These are phyloP conservation scores for Alternaria alternata DNA, from an alignment of 2,329 filamentous ascomycete genomes.

Conservation along the genomic window DNA sequence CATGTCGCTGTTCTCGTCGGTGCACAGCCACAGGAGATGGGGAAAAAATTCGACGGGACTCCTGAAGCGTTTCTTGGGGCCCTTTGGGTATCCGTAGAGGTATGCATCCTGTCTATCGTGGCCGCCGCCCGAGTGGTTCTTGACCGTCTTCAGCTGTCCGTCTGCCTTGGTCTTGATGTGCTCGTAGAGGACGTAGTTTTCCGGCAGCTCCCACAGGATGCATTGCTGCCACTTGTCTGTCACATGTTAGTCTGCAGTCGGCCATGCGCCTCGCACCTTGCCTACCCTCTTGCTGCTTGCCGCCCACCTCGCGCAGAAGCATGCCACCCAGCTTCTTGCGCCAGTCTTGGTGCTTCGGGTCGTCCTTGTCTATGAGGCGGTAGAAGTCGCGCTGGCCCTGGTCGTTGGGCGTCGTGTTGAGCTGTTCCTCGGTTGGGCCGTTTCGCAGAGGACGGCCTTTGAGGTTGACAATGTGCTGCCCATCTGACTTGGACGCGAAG, in stretches of 20 bases:
- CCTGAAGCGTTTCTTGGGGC: slow-evolving; percentile 64
- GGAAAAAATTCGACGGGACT: slow-evolving; percentile 68
- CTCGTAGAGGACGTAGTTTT: slow-evolving; percentile 66
- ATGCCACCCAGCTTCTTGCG: slow-evolving; percentile 67
- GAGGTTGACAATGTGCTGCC: slow-evolving; percentile 58
- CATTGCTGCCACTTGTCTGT: slow-evolving; percentile 52
- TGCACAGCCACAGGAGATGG: slow-evolving; percentile 65
- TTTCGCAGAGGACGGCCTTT: slow-evolving; percentile 61
- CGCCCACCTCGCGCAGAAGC: slow-evolving; percentile 60
- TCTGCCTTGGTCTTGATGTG: slow-evolving; percentile 64
- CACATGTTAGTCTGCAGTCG: slow-evolving; percentile 44
- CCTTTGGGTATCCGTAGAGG: slow-evolving; percentile 66
- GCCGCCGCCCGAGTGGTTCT: slow-evolving; percentile 59
- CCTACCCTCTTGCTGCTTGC: slow-evolving; percentile 45
- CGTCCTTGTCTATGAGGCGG: slow-evolving; percentile 58
- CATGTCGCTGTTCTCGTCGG: slow-evolving; percentile 61
- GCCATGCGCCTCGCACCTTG: not conserved
- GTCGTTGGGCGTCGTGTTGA: slow-evolving; percentile 61
- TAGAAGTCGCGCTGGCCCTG: slow-evolving; percentile 65
- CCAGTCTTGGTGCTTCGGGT: slow-evolving; percentile 65
- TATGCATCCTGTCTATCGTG: slow-evolving; percentile 67
- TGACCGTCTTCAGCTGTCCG: slow-evolving; percentile 57
- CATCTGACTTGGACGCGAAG: slow-evolving; percentile 59
- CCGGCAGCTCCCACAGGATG: slow-evolving; percentile 63
- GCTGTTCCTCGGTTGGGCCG: slow-evolving; percentile 60